Percentiles rank a stretch among this genome's conserved stretches.
Evolutionary conservation across 495 filamentous ascomycete species (phyloP).

Genomic region (Amorphotheca resinae): DNA sequence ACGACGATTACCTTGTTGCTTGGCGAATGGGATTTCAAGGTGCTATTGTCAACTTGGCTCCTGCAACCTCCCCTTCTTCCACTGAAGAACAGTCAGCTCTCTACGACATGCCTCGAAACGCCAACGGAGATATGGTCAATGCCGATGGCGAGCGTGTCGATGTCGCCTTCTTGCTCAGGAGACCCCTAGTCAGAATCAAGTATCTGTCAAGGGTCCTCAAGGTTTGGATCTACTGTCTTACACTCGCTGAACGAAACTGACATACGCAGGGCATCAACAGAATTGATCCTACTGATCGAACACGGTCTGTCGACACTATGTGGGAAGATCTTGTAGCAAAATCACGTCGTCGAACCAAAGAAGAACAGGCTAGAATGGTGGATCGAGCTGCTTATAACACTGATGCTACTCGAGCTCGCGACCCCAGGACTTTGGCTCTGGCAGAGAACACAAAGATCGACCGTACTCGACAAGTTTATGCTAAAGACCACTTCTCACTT

Average conservation of each 20-base stretch:
- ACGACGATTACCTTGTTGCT: slow-evolving; percentile 74
- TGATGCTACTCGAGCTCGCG: slow-evolving; percentile 64
- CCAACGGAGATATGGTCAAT: slow-evolving; percentile 64
- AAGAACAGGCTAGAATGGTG: slow-evolving; percentile 77
- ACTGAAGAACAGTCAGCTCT: slow-evolving; percentile 40
- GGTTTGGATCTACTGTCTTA: slow-evolving; percentile 28
- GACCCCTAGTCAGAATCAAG: slow-evolving; percentile 79
- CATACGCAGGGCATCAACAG: slow-evolving; percentile 30
- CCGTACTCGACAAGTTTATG: slow-evolving; percentile 59
- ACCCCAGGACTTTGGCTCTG: slow-evolving; percentile 61
- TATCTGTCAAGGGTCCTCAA: slow-evolving; percentile 77
- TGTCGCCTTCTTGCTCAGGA: slow-evolving; percentile 84
- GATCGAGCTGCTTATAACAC: slow-evolving; percentile 81
- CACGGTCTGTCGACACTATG: slow-evolving; percentile 21
- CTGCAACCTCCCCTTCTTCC: slow-evolving; percentile 33
- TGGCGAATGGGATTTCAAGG: slow-evolving; percentile 96
- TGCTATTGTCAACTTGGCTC: slow-evolving; percentile 84
- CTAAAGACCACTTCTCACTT: slow-evolving; percentile 80
- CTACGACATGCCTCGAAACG: slow-evolving; percentile 54
- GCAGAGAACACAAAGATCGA: slow-evolving; percentile 60
- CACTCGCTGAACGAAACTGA: slow-evolving; percentile 14
- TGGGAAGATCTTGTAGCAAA: slow-evolving; percentile 66
- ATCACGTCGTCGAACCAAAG: slow-evolving; percentile 64
- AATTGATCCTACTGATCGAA: slow-evolving; percentile 21
- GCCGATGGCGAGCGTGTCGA: slow-evolving; percentile 75